Conservation (phyloP, 371 early-diverging fungal genomes). For the Paraphysoderma sedebokerense region DNA sequence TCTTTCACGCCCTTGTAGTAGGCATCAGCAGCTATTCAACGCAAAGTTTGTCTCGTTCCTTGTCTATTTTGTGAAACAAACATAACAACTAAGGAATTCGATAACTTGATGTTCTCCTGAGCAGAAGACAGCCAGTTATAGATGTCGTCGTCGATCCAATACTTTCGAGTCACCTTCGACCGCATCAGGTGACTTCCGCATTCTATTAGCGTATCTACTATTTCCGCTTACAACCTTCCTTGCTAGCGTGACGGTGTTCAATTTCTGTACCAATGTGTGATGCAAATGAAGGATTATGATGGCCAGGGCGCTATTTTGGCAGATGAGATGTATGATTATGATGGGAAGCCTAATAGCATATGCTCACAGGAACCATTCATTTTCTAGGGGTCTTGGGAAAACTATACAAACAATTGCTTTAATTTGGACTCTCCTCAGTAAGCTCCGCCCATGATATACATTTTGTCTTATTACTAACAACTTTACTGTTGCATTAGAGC, state of each 20-base stretch:
- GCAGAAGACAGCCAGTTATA: slow-evolving; percentile 10
- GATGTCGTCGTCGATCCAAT: slow-evolving; percentile 40
- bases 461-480: not conserved
- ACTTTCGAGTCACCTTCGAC: slow-evolving; percentile 23
- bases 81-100: not conserved
- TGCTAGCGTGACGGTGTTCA: slow-evolving; percentile 31
- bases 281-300: slow-evolving; percentile 17
- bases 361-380: no score
- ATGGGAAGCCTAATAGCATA: no score
- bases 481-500: slow-evolving; percentile 11
- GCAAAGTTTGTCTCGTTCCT: not conserved
- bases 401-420: slow-evolving; percentile 38
- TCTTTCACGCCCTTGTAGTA: slow-evolving; percentile 10
- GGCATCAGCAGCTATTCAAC: slow-evolving; percentile 1
- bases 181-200: no score
- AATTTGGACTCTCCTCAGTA: slow-evolving; percentile 40
- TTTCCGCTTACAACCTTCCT: no score
- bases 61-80: not conserved
- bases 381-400: slow-evolving; percentile 30
- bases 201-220: no score
- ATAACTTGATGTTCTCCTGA: not conserved
- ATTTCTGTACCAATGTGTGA: slow-evolving; percentile 40
- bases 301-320: slow-evolving; percentile 40
- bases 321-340: slow-evolving; percentile 28
- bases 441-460: not conserved